Evolutionary conservation across 2,329 filamentous ascomycete species (phyloP).

Genomic region (Penicillium sp.): DNA sequence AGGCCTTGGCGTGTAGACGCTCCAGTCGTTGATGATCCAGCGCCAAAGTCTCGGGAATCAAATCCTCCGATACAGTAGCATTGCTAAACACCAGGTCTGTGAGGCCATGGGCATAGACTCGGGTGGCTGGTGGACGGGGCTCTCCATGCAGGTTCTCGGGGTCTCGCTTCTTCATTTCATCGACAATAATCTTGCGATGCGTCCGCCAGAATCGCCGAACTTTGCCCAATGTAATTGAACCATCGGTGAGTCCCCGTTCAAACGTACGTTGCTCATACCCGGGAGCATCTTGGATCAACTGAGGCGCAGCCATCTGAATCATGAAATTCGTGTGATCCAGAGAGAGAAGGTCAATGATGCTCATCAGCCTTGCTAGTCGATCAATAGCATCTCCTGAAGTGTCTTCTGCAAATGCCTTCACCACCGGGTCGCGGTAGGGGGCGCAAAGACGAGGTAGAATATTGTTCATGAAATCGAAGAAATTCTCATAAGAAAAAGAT

Average conservation of each 20-base stretch:
- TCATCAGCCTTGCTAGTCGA: slow-evolving; percentile 62
- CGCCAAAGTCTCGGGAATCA: slow-evolving; percentile 60
- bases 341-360: slow-evolving; percentile 61
- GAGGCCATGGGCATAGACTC: slow-evolving; percentile 60
- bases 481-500: slow-evolving; percentile 63
- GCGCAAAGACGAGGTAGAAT: slow-evolving; percentile 65
- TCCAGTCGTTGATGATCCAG: slow-evolving; percentile 57
- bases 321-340: slow-evolving; percentile 67
- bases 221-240: slow-evolving; percentile 52
- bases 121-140: slow-evolving; percentile 34
- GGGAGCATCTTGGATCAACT: slow-evolving; percentile 60
- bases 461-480: slow-evolving; percentile 63
- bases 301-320: slow-evolving; percentile 60
- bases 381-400: slow-evolving; percentile 58
- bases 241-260: slow-evolving; percentile 53
- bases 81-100: slow-evolving; percentile 59
- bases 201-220: slow-evolving; percentile 57
- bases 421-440: slow-evolving; percentile 61
- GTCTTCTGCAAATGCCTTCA: slow-evolving; percentile 56
- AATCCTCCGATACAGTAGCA: slow-evolving; percentile 49
- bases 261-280: slow-evolving; percentile 63
- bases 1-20: slow-evolving; percentile 53
- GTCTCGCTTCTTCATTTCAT: slow-evolving; percentile 53
- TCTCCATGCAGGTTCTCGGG: slow-evolving; percentile 38
- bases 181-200: slow-evolving; percentile 40